Base-by-base conservation (phyloP, 1,139 yeast genomes). In the Zygosaccharomyces sapae region DNA sequence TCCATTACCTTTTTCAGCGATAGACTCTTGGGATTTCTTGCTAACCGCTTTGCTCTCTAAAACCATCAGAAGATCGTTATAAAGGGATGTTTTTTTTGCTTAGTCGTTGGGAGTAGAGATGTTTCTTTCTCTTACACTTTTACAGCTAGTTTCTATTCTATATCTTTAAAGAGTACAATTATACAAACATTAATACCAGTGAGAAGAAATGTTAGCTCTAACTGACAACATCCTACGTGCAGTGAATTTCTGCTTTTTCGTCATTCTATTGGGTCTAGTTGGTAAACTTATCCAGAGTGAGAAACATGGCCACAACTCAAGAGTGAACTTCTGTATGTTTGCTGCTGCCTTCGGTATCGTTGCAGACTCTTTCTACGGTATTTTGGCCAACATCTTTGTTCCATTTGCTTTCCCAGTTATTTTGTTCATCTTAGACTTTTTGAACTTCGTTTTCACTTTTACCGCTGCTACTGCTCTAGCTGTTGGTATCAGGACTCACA, bases 401-500 rank as follows among this genome's bases (percentile, higher is more conserved):
- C 80, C 83, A 56, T 75, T 90, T 55, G 95, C 96, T 44, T 86
- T 94, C 84, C 97, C 97, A 58, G 70, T 86, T 49, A 69, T 89
- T 56, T 71, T 87, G 67, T 80, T 83, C 50, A 61, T 74, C 48
- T 73, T 87, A 65, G 98, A 92, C 76, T 83, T 88, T 71, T 75
- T 92, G 70, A 88, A 89, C 79, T 73, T 83, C 64, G 86, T 90
- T 57, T 90, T 92, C 80, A 83, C 96, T 51, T 87, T 92, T 71
- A 82, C 97, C 49, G 97, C 87, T 57, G 97, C 92, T 57, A 81
- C 95, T 49, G 96, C 96, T 46, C 74, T 92, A 68, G 97, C 97
- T 49, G 95, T 89, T 55, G 94, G 82, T 61, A 82, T 86, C 67
- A 80, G 88, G 70, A 78, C 75, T 54, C 96, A 89, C 78, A 84